A percentile compares a stretch with the other conserved stretches of the same genome.
Evolutionary conservation across 768 basidiomycete species (phyloP).

Genomic region (Infundibulicybe gibba): DNA sequence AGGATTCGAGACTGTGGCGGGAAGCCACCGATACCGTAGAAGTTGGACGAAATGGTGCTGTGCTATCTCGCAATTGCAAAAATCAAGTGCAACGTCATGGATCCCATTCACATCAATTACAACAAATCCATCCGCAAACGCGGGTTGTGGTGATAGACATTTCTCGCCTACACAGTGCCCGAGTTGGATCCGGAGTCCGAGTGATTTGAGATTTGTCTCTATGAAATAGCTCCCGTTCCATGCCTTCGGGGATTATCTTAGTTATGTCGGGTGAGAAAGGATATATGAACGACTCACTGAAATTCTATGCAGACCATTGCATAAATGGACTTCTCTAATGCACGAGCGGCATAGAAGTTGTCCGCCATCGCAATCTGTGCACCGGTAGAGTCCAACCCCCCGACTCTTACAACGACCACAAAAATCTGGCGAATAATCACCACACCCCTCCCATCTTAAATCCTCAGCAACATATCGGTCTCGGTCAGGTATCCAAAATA

Average conservation of each 20-base stretch:
- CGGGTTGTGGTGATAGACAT: background rate
- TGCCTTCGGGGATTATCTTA: no score
- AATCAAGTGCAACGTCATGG: constrained; percentile 17
- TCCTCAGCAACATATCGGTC: background rate
- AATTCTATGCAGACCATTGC: constrained; percentile 1
- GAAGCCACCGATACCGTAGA: constrained; percentile 13
- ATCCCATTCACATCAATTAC: constrained; percentile 19
- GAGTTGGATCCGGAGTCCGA: constrained; percentile 3
- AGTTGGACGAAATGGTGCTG: constrained; percentile 12
- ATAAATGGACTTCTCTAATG: background rate
- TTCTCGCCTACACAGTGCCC: constrained; percentile 1
- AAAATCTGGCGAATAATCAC: no score
- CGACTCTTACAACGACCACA: background rate
- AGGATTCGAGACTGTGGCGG: constrained; percentile 11
- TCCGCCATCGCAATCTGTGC: constrained; percentile 1
- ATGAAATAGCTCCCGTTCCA: background rate
- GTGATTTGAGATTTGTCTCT: background rate
- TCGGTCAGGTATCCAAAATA: background rate
- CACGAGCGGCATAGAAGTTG: constrained; percentile 3
- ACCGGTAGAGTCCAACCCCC: background rate
- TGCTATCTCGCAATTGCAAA: constrained; percentile 11
- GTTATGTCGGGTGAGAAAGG: no score
- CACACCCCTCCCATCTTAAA: constrained; percentile 1
- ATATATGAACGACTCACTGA: no score
- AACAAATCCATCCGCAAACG: constrained; percentile 6